These are phyloP conservation scores for Linum trigynum DNA, from an alignment of 345 rosid species.

Conservation along the genomic window DNA sequence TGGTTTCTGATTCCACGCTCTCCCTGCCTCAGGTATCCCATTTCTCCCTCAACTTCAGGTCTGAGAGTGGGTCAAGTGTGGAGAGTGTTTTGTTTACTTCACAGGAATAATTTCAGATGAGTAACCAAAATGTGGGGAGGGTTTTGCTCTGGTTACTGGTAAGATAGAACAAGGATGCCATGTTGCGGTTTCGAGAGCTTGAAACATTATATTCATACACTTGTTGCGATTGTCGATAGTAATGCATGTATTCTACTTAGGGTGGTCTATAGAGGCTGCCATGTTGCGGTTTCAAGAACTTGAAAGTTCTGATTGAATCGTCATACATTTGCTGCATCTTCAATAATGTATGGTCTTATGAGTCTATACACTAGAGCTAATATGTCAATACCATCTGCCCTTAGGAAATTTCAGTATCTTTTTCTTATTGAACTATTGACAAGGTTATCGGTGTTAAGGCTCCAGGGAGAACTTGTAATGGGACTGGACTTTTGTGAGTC, in stretches of 20 bases:
- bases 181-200: not conserved
- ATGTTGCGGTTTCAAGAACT: not conserved
- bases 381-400: no score
- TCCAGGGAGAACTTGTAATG: no score
- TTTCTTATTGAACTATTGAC: no score
- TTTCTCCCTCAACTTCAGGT: not conserved
- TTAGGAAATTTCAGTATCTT: no score
- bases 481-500: no score
- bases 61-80: not conserved
- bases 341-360: no score
- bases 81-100: not conserved
- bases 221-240: not conserved
- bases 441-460: no score
- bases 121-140: not conserved
- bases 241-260: no score
- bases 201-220: not conserved
- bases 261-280: not conserved
- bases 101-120: not conserved
- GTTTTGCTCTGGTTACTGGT: not conserved
- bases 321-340: not conserved
- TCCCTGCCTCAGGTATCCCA: constrained; percentile 47
- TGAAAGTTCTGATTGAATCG: not conserved
- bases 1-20: constrained; percentile 31
- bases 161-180: not conserved
- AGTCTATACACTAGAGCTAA: no score